Percentiles rank a stretch among this genome's conserved stretches.
These are phyloP conservation scores for Pichia pseudocactophila DNA, from an alignment of 805 yeast genomes.

Conservation along the genomic window DNA sequence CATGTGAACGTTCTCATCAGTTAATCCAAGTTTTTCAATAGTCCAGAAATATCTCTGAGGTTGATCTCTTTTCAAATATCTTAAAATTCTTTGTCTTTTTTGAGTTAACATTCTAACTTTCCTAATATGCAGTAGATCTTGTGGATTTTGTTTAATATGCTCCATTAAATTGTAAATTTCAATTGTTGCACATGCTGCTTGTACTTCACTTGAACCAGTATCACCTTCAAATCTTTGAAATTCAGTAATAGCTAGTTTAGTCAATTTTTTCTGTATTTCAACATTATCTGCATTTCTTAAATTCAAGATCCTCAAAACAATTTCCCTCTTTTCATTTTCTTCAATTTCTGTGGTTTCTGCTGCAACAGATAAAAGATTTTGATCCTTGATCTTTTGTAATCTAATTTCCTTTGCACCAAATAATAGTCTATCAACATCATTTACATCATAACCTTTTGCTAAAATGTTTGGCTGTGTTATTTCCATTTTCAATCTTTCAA, in stretches of 20 bases:
- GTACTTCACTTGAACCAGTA: slow-evolving; percentile 92
- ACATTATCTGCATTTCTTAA: slow-evolving; percentile 59
- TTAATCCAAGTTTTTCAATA: slow-evolving; percentile 77
- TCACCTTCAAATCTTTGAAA: slow-evolving; percentile 82
- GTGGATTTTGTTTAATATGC: slow-evolving; percentile 60
- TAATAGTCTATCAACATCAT: slow-evolving; percentile 66
- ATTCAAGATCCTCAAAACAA: slow-evolving; percentile 60
- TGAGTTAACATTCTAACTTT: slow-evolving; percentile 77
- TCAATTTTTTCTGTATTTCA: slow-evolving; percentile 51
- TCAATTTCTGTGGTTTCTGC: slow-evolving; percentile 22
- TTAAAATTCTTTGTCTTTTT: slow-evolving; percentile 73
- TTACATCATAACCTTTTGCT: slow-evolving; percentile 47
- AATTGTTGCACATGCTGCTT: slow-evolving; percentile 84
- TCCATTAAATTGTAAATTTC: slow-evolving; percentile 68
- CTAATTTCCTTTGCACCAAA: slow-evolving; percentile 69
- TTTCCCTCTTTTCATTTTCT: slow-evolving; percentile 55
- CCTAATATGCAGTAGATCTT: slow-evolving; percentile 66
- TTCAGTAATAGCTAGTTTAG: slow-evolving; percentile 62
- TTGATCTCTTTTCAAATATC: slow-evolving; percentile 71
- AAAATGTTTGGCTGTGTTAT: slow-evolving; percentile 57
- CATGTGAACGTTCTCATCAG: slow-evolving; percentile 64
- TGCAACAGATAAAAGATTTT: slow-evolving; percentile 13
- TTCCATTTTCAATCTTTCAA: slow-evolving; percentile 57
- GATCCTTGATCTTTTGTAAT: slow-evolving; percentile 25
- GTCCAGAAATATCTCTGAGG: slow-evolving; percentile 82